Conservation (phyloP, 1,139 yeast genomes). For the Yamadazyma spencermartinsiae region DNA sequence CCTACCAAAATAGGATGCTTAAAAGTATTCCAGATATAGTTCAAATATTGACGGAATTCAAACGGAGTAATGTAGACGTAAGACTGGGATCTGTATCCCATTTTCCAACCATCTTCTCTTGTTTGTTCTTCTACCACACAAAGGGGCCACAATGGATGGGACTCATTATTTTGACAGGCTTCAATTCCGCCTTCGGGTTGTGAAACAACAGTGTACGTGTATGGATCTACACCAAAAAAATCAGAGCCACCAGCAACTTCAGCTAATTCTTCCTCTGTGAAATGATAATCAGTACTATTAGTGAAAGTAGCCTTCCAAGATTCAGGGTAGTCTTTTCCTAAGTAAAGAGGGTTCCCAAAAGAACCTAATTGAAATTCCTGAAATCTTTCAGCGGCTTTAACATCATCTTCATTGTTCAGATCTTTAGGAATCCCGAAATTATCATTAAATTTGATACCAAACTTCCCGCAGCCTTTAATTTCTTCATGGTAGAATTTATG, state of each 20-base stretch:
- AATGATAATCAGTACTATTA: conserved; percentile 15
- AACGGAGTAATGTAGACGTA: conserved; percentile 24
- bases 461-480: conserved; percentile 19
- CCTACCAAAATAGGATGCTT: conserved; percentile 24
- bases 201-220: conserved; percentile 26
- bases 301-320: conserved; percentile 22
- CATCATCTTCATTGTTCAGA: conserved; percentile 22
- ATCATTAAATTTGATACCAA: conserved; percentile 23
- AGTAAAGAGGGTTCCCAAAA: conserved; percentile 30
- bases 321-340: conserved; percentile 32
- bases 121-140: conserved; percentile 4
- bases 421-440: conserved; percentile 21
- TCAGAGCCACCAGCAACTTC: conserved; percentile 25
- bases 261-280: conserved; percentile 26
- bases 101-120: conserved; percentile 4
- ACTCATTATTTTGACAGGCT: conserved; percentile 18
- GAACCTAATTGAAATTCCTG: conserved; percentile 27
- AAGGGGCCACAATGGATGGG: conserved; percentile 18
- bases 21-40: conserved; percentile 22
- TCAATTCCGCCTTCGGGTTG: conserved; percentile 23
- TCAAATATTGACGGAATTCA: conserved; percentile 20
- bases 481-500: conserved; percentile 29
- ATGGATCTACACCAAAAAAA: conserved; percentile 37
- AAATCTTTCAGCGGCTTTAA: conserved; percentile 26
- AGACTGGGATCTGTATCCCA: conserved; percentile 24